Base-by-base conservation (phyloP, 306 rosid species). In the Crotalaria pallida region DNA sequence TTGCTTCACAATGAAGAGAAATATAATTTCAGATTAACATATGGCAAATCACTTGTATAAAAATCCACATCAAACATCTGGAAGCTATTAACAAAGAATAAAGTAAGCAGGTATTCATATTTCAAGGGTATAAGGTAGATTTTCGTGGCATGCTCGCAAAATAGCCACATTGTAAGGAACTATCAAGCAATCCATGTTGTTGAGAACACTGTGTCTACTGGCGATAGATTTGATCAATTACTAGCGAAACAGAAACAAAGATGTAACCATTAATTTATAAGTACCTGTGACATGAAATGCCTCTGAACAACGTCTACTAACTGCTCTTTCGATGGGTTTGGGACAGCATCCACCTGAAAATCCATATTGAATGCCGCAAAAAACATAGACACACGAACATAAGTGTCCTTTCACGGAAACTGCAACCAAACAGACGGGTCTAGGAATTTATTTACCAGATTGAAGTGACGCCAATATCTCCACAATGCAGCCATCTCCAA, bases 231-330 rank as follows among this genome's bases (percentile, higher is more conserved):
- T 3, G 10, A 51, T 15, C 38, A 58, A 74, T 36, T 47, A 38
- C 65, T 10, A 52, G 23, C 24, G 18, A 56, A 53, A 55, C 21
- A 47, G 26, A 22, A 58, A 31, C 29, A 55, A 53, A 7, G 53
- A 58, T 24, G 64, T 26, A 6, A 18, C 9, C 52, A 27, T 31
- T 21, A 23, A 58, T 64, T 55, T 24, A 18, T 17, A 40, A 36
- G 49, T 86, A 89, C 98, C 96, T 88, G 98, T 0, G 98, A 88
- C 96, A 86, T 85, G 88, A 92, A 92, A 81, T 92, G 98, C 89
- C 96, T 88, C 83, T 90, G 96, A 61, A 92, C 98, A 52, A 86
- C 87, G 77, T 89, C 96, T 67, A 92, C 81, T 9, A 92, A 80
- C 73, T 92, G 93, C 80, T 92, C 98, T 76, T 86, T 89, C 0